Percentiles rank a stretch among this genome's conserved stretches.
phyloP scores from a whole-genome alignment of 1,139 yeast genomes.

The Candida labiduridarum region DNA sequence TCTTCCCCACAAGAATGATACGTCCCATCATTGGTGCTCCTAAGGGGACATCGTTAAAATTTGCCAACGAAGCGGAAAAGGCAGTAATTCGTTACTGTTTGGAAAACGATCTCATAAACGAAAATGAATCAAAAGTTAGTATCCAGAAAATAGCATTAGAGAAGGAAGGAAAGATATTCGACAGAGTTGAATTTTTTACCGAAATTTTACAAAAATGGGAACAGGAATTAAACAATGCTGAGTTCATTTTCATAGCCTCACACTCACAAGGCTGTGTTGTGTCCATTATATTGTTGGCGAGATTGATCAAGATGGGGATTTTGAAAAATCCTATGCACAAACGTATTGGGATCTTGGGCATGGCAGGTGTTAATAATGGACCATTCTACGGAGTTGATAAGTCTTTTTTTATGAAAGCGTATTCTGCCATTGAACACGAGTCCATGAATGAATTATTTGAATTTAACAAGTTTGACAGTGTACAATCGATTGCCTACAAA shows the following conservation, averaged over 20 bases:
- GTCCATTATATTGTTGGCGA: constrained; percentile 73
- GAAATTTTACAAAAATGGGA: constrained; percentile 72
- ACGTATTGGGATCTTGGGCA: constrained; percentile 74
- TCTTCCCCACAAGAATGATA: constrained; percentile 84
- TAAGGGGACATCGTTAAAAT: constrained; percentile 86
- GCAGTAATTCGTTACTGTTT: constrained; percentile 75
- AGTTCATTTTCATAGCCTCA: constrained; percentile 83
- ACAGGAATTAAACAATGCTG: constrained; percentile 72
- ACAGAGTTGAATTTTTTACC: constrained; percentile 80
- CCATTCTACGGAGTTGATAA: constrained; percentile 92
- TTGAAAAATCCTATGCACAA: constrained; percentile 51
- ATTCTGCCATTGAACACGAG: constrained; percentile 86
- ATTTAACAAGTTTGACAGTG: constrained; percentile 73
- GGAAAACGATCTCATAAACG: constrained; percentile 48
- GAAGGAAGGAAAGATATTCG: constrained; percentile 87
- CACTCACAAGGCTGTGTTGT: constrained; percentile 98
- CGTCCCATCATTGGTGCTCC: constrained; percentile 90
- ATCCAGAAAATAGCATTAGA: constrained; percentile 91
- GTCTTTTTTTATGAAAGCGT: constrained; percentile 80
- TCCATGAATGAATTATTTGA: constrained; percentile 85
- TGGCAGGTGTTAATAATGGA: constrained; percentile 96
- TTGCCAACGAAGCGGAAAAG: constrained; percentile 83
- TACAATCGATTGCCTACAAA: constrained; percentile 70
- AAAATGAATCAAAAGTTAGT: constrained; percentile 49
- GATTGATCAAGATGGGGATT: constrained; percentile 69